Evolutionary conservation across 2,329 filamentous ascomycete species (phyloP), one percentile per base, ranked within the genome.

Genomic region (Stemphylium beticola): DNA sequence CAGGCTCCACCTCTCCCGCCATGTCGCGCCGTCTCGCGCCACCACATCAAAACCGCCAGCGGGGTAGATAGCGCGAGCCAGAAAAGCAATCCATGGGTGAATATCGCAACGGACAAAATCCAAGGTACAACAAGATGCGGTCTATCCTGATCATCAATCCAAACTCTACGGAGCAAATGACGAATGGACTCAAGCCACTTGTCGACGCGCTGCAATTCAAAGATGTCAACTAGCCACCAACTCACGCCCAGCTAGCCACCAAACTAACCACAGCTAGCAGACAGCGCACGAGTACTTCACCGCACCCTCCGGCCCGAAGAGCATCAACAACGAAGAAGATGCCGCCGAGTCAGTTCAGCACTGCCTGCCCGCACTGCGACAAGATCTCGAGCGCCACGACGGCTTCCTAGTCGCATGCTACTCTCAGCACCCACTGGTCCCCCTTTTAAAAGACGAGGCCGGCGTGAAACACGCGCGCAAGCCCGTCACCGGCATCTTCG

Each of bases 321-420:
- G 89, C 74, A 96, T 97, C 77, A 88, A 96, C 76, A 83, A 91
- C 62, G 87, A 84, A 61, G 75, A 82, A 11, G 91, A 92, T 71
- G 88, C 92, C 5, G 73, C 77, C 1, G 73, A 79, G 45, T 93
- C 89, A 62, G 83, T 86, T 1, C 69, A 82, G 1, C 82, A 85
- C 52, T 90, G 91, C 45, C 77, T 88, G 14, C 77, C 80, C 1
- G 79, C 85, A 55, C 71, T 90, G 5, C 71, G 77, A 22, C 71
- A 79, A 1, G 55, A 76, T 0, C 71, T 83, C 0, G 55, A 73
- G 2, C 65, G 76, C 24, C 86, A 91, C 73, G 87, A 95, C 68
- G 92, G 83, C n/a, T 87, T 96, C 58, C 82, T 97, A 0, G 83
- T 97, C 2, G 92, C 92, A 17, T 97, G 93, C 77, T 98, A 91